These are phyloP conservation scores for Westerdykella aurantiaca DNA, from an alignment of 2,329 filamentous ascomycete genomes.

Conservation along the genomic window DNA sequence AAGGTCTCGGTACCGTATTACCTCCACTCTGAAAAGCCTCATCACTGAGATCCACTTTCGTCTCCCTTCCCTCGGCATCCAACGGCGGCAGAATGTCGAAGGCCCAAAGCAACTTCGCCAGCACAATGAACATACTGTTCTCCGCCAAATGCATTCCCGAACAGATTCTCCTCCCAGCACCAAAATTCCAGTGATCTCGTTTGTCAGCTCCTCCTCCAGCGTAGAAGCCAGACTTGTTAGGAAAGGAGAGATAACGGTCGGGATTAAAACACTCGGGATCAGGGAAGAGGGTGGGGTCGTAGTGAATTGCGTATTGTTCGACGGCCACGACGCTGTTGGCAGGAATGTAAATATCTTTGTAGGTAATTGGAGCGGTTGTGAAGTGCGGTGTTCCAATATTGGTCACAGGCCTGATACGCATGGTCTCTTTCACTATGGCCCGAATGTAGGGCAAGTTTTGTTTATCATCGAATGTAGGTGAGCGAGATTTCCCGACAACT, in stretches of 20 bases:
- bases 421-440: slow-evolving; percentile 40
- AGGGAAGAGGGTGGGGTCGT: slow-evolving; percentile 34
- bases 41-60: slow-evolving; percentile 33
- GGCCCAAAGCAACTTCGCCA: slow-evolving; percentile 45
- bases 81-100: slow-evolving; percentile 42
- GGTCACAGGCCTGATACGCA: slow-evolving; percentile 36
- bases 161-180: slow-evolving; percentile 42
- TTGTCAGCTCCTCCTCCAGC: slow-evolving; percentile 30
- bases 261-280: slow-evolving; percentile 41
- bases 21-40: slow-evolving; percentile 28
- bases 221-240: slow-evolving; percentile 25
- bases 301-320: slow-evolving; percentile 28
- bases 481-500: slow-evolving; percentile 12
- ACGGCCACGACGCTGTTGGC: slow-evolving; percentile 34
- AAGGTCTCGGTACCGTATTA: slow-evolving; percentile 32
- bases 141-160: slow-evolving; percentile 42
- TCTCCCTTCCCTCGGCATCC: slow-evolving; percentile 32
- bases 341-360: slow-evolving; percentile 42
- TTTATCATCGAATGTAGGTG: slow-evolving; percentile 42
- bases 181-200: slow-evolving; percentile 36
- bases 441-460: slow-evolving; percentile 36
- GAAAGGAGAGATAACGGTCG: slow-evolving; percentile 38
- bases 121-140: slow-evolving; percentile 38
- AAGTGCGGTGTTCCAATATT: slow-evolving; percentile 34
- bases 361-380: slow-evolving; percentile 33